Conservation (phyloP, 176 grass and related monocot species). For the Zea luxurians region DNA sequence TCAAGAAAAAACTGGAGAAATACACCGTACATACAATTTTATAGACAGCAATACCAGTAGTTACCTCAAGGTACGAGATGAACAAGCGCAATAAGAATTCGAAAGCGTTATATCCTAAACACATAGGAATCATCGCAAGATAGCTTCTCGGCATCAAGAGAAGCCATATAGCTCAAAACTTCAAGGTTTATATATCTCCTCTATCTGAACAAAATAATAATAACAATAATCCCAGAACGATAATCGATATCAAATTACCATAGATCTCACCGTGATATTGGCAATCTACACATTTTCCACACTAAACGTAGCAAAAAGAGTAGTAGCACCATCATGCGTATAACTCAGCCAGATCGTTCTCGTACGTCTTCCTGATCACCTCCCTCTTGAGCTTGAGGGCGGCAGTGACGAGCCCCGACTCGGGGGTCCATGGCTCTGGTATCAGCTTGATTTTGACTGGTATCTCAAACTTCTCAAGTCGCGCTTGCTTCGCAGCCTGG, state of each 20-base stretch:
- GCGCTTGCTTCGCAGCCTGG: constrained; percentile 67
- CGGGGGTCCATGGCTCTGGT: constrained; percentile 78
- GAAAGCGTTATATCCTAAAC: background rate
- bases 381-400: constrained; percentile 97
- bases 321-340: constrained; percentile 51
- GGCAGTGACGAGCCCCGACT: constrained; percentile 81
- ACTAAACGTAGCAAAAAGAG: constrained; percentile 10
- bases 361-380: constrained; percentile 65
- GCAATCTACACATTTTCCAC: constrained; percentile 10
- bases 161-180: constrained; percentile 13
- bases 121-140: background rate
- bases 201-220: background rate
- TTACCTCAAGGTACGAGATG: background rate
- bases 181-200: background rate
- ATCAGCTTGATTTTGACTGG: constrained; percentile 78
- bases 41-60: background rate
- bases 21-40: background rate
- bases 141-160: background rate
- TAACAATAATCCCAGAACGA: constrained; percentile 3
- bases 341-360: constrained; percentile 53
- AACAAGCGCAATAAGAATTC: background rate
- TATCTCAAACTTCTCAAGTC: constrained; percentile 91
- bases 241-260: background rate
- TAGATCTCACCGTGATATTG: background rate
- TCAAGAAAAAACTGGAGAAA: background rate